Base-by-base conservation (phyloP, 2,329 filamentous ascomycete species). In the Teratosphaeria viscida region DNA sequence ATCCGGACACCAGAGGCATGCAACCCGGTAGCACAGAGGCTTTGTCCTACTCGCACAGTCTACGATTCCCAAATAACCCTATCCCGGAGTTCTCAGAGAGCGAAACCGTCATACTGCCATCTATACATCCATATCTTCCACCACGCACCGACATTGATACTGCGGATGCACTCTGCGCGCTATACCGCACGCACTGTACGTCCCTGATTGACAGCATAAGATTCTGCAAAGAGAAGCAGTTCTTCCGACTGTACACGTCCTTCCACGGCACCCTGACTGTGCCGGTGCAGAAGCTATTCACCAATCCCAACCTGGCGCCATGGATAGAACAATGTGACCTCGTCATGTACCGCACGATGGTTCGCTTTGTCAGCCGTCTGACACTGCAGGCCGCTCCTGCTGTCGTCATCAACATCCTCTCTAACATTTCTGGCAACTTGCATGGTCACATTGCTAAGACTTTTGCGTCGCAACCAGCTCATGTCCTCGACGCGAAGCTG, bases 271-370 rank as follows among this genome's bases (percentile, higher is more conserved):
- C 92, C 1, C 82, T 99, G 68, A 99, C 94, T 0, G 95, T 96
- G 74, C 94, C 94, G 5, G 92, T 97, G 2, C 91, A 96, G 73
- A 96, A 95, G 73, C 78, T 99, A 2, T 88, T 99, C 68, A 85
- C 86, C 14, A 85, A 95, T 68, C 85, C 88, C 2, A 86, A 85
- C 59, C 78, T 97, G 59, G 90, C 91, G 2, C 82, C 88, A 1
- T 99, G 94, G 94, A 95, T 99, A 62, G 89, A 94, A 71, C 88
- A 95, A 72, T 96, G 90, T 71, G 94, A 99, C 73, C 95, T 94
- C 76, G 82, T 92, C 37, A 89, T 96, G 77, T 99, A 99, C 72
- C 91, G 97, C 73, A 91, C 92, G 66, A 96, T 97, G 88, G 91
- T 96, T 76, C 86, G 87, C 58, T 95, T 96, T 62, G 85, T 97